Conservation (phyloP, 257 asterid genomes). For the Plantago elongata region DNA sequence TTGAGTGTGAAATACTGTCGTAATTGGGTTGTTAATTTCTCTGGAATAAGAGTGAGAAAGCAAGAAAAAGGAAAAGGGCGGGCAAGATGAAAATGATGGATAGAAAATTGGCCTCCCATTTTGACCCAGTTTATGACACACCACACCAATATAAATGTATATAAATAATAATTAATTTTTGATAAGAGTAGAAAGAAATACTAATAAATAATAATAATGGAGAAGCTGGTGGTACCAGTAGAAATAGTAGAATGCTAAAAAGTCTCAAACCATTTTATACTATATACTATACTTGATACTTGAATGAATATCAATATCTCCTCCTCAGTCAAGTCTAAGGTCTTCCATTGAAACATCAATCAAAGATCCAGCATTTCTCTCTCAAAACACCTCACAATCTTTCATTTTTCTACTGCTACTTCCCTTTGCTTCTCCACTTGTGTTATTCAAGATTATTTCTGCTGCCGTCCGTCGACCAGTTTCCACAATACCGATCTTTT, state of each 20-base stretch:
- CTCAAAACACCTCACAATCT: not conserved
- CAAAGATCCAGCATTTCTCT: constrained; percentile 24
- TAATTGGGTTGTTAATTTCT: not conserved
- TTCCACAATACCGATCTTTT: constrained; percentile 3
- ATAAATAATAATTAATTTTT: too few species aligned
- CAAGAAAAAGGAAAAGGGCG: constrained; percentile 5
- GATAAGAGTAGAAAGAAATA: too few species aligned
- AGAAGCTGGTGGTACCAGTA: too few species aligned
- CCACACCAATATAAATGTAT: too few species aligned
- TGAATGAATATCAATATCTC: constrained; percentile 15
- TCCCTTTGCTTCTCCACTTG: constrained; percentile 1
- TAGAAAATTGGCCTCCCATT: constrained; percentile 15
- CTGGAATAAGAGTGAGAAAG: constrained; percentile 9
- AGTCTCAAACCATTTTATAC: too few species aligned
- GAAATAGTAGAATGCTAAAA: too few species aligned
- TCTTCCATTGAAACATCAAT: constrained; percentile 21
- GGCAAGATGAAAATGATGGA: constrained; percentile 12
- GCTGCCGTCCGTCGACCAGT: not conserved
- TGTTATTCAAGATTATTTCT: not conserved
- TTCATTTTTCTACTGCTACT: too few species aligned
- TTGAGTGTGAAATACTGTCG: too few species aligned
- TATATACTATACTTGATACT: not conserved
- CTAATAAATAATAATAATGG: too few species aligned
- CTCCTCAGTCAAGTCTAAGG: constrained; percentile 24
- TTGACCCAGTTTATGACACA: constrained; percentile 22